phyloP scores from a whole-genome alignment of 805 yeast species.

The Cyberlindnera misumaiensis region DNA sequence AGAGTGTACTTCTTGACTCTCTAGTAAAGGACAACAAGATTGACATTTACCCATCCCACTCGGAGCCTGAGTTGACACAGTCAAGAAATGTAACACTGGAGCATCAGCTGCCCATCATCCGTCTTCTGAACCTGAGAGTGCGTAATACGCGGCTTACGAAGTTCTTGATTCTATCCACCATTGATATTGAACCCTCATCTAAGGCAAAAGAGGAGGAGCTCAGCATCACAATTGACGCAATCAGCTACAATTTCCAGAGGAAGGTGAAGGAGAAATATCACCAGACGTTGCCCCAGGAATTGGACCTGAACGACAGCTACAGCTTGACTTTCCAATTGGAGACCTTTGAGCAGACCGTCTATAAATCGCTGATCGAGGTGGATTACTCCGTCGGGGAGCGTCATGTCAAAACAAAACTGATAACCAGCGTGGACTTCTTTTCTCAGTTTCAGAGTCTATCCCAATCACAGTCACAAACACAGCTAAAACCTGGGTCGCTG shows the following conservation, averaged over 20 bases:
- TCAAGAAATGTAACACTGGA: background rate
- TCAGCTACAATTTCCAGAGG: conserved; percentile 18
- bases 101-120: conserved; percentile 22
- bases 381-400: conserved; percentile 25
- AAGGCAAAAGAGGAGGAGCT: conserved; percentile 24
- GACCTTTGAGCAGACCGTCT: conserved; percentile 18
- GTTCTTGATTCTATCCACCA: conserved; percentile 37
- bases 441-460: conserved; percentile 1
- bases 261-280: conserved; percentile 16
- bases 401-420: conserved; percentile 15
- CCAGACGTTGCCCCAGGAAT: conserved; percentile 20
- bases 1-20: conserved; percentile 12
- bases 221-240: conserved; percentile 8
- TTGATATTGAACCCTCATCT: conserved; percentile 42
- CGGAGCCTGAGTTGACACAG: background rate
- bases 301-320: conserved; percentile 22
- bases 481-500: conserved; percentile 2
- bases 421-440: conserved; percentile 16
- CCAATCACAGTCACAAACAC: background rate
- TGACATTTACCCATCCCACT: conserved; percentile 2
- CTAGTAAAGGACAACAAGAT: conserved; percentile 13
- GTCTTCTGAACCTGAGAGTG: conserved; percentile 38
- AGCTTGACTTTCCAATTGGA: conserved; percentile 22
- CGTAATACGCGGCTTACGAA: conserved; percentile 45
- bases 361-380: conserved; percentile 13